Evolutionary conservation across 495 filamentous ascomycete species (phyloP).

Genomic region (Penicillium taxi): DNA sequence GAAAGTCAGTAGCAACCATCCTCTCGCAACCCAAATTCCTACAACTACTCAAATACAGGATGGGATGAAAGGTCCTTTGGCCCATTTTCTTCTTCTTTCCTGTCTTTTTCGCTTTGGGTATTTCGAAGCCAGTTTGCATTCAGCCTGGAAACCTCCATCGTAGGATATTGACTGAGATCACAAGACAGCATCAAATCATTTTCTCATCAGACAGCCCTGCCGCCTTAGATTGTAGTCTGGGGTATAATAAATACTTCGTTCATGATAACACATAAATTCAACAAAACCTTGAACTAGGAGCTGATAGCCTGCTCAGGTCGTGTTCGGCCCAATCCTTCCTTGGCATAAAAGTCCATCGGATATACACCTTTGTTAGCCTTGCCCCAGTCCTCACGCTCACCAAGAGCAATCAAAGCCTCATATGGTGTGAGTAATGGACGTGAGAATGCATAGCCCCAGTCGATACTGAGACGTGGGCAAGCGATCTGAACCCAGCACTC

Average conservation of each 20-base stretch:
- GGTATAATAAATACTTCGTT: conserved; percentile 11
- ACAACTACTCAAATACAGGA: too few species aligned
- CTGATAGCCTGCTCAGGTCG: conserved; percentile 41
- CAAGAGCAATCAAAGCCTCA: conserved; percentile 84
- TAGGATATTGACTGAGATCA: background rate
- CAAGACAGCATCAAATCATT: background rate
- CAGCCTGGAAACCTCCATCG: too few species aligned
- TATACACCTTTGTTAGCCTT: conserved; percentile 63
- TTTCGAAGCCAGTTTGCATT: too few species aligned
- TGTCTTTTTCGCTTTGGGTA: background rate
- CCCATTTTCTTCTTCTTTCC: conserved; percentile 1
- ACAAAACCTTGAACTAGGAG: conserved; percentile 13
- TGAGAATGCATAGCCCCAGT: conserved; percentile 97
- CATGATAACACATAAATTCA: conserved; percentile 3
- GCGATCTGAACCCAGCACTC: conserved; percentile 98
- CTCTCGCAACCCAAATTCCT: too few species aligned
- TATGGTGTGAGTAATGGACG: conserved; percentile 86
- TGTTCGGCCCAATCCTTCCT: conserved; percentile 80
- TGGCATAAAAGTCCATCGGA: conserved; percentile 97
- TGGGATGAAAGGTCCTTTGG: too few species aligned
- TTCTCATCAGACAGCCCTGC: conserved; percentile 9
- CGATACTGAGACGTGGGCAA: conserved; percentile 88
- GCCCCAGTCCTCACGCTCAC: conserved; percentile 67
- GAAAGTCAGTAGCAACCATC: too few species aligned
- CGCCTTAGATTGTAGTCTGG: conserved; percentile 8